Conservation (phyloP, 192 early-diverging fungal species). For the Podila epigama region DNA sequence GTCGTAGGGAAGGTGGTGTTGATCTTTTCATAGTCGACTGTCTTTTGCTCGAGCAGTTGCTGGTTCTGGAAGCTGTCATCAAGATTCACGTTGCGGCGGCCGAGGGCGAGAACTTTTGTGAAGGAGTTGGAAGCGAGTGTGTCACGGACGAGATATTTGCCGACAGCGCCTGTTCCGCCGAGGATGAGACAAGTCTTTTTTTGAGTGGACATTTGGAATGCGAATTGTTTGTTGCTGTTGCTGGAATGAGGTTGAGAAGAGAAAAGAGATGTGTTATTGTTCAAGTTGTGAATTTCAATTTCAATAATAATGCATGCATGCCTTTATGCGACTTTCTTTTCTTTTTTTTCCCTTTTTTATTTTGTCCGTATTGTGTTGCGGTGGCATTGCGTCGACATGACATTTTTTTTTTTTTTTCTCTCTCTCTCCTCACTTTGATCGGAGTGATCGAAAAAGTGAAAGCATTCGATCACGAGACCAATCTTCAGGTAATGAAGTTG, state of each 20-base stretch:
- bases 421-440: too few relatives aligned
- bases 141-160: conserved; percentile 63
- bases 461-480: too few relatives aligned
- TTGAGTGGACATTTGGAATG: conserved; percentile 28
- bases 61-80: conserved; percentile 28
- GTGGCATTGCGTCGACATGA: not conserved
- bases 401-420: not conserved
- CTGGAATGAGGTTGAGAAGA: not conserved
- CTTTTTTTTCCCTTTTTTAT: too few relatives aligned
- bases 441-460: too few relatives aligned
- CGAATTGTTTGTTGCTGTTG: conserved; percentile 25
- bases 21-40: conserved; percentile 79
- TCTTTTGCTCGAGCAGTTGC: conserved; percentile 59
- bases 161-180: conserved; percentile 65
- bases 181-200: conserved; percentile 39
- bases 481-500: too few relatives aligned
- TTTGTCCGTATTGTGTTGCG: not conserved
- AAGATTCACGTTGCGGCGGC: conserved; percentile 49
- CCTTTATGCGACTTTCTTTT: too few relatives aligned
- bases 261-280: not conserved
- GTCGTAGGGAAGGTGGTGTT: conserved; percentile 37
- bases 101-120: conserved; percentile 61
- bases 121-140: conserved; percentile 55
- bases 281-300: too few relatives aligned
- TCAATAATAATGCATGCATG: too few relatives aligned